Conservation (phyloP, 257 asterid genomes). For the Solanum infundibuliforme region DNA sequence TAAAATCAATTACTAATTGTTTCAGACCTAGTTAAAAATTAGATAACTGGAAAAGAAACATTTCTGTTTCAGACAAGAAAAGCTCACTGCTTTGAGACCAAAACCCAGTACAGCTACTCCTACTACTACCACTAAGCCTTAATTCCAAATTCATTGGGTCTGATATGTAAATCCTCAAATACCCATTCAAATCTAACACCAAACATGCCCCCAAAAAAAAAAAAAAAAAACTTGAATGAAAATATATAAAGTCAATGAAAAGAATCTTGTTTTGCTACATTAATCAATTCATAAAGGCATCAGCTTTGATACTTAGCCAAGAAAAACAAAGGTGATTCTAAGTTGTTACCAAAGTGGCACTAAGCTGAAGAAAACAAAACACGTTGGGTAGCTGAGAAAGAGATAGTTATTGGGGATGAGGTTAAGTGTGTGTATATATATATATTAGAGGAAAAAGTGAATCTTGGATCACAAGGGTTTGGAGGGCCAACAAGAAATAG, state of each 20-base stretch:
- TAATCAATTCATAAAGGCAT: neutral
- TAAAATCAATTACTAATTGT: neutral
- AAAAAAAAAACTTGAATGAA: neutral
- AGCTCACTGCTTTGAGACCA: neutral
- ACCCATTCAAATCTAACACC: neutral
- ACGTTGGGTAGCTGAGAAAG: neutral
- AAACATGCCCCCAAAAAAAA: neutral
- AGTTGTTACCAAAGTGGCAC: neutral
- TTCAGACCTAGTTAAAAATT: neutral
- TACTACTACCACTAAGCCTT: neutral
- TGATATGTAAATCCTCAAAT: neutral
- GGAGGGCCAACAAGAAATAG: constrained; percentile 10
- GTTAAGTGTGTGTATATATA: neutral
- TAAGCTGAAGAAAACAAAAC: neutral
- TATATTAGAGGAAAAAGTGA: neutral
- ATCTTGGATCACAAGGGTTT: constrained; percentile 6
- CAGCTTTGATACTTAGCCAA: neutral
- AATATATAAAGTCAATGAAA: neutral
- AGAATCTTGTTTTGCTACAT: neutral
- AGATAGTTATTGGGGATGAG: neutral
- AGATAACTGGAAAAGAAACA: neutral
- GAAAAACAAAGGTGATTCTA: neutral
- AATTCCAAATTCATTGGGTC: neutral
- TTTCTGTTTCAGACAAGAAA: neutral
- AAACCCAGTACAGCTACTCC: neutral